These are phyloP conservation scores for Pelargonium citronellum DNA, from an alignment of 441 rosid genomes.

Conservation along the genomic window DNA sequence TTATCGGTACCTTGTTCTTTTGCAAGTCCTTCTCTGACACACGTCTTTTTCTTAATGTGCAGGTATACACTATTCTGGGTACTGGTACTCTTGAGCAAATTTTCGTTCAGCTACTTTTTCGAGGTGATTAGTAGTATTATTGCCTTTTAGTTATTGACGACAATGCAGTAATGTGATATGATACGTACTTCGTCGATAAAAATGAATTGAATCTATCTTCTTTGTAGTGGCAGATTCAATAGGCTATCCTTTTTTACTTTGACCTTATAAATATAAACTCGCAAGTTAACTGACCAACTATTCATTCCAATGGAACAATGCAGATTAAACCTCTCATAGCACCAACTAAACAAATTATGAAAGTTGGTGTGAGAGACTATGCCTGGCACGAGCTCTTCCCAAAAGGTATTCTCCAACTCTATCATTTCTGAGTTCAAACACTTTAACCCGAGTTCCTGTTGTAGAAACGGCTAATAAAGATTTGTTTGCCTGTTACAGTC, in stretches of 20 bases:
- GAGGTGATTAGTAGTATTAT: slow-evolving; percentile 50
- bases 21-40: slow-evolving; percentile 13
- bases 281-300: not conserved
- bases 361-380: slow-evolving; percentile 58
- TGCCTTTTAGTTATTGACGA: slow-evolving; percentile 11
- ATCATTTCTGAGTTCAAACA: slow-evolving; percentile 11
- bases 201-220: not conserved
- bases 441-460: not conserved
- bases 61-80: slow-evolving; percentile 93
- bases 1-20: slow-evolving; percentile 15
- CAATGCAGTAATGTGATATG: not conserved
- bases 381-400: slow-evolving; percentile 96
- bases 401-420: slow-evolving; percentile 40
- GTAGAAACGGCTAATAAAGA: slow-evolving; percentile 14
- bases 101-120: slow-evolving; percentile 74
- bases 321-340: slow-evolving; percentile 87
- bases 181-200: not conserved
- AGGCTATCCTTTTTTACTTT: not conserved
- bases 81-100: slow-evolving; percentile 68
- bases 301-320: slow-evolving; percentile 28
- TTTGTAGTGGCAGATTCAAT: slow-evolving; percentile 1
- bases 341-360: slow-evolving; percentile 80
- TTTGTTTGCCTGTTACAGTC: slow-evolving; percentile 39
- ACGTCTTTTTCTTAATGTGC: slow-evolving; percentile 18
- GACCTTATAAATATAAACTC: not conserved